Evolutionary conservation across 805 yeast species (phyloP), one percentile per base, ranked within the genome.

Genomic region (Debaryomyces maramus): DNA sequence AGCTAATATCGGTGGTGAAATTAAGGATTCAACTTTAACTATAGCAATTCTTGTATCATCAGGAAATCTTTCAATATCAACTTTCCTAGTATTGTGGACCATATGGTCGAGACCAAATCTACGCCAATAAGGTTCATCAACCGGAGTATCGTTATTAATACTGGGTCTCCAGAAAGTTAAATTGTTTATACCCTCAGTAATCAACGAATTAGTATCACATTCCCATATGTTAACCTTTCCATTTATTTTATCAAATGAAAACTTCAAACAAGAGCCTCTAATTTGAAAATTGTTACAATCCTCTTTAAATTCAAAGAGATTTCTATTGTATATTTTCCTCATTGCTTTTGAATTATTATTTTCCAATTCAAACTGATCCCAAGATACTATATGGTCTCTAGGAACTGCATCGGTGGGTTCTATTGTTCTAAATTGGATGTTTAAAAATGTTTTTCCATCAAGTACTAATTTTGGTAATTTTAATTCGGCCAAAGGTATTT

Each of bases 111-210:
- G 48, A 18, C 56, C 55, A 41, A 48, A 58, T 24, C 36, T 23
- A 28, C 40, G 46, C 69, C 69, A 63, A 28, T 56, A 40, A 11
- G 54, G 51, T 9, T 36, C 49, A 34, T 51, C 56, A 9, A 43
- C 50, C 4, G 39, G 33, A 1, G 45, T 48, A 35, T 39, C 45
- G 39, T 63, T 67, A 40, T 63, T 63, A 33, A 50, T 54, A 23
- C 55, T 52, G 7, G 64, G 62, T 40, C 70, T 47, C 62, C 61
- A 63, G 40, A 61, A 61, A 3, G 49, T 43, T 13, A 47, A 36
- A 29, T 45, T 44, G 19, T 43, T 45, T 10, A 14, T 19, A 27
- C 37, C 39, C 8, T 32, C 29, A 4, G 18, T 32, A 22, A 46
- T 44, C 13, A 34, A 28, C 5, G 11, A 14, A 5, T 37, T 19